Evolutionary conservation across 768 basidiomycete genomes (phyloP), one percentile per base, ranked within the genome.

Genomic region (Roridomyces roridus): DNA sequence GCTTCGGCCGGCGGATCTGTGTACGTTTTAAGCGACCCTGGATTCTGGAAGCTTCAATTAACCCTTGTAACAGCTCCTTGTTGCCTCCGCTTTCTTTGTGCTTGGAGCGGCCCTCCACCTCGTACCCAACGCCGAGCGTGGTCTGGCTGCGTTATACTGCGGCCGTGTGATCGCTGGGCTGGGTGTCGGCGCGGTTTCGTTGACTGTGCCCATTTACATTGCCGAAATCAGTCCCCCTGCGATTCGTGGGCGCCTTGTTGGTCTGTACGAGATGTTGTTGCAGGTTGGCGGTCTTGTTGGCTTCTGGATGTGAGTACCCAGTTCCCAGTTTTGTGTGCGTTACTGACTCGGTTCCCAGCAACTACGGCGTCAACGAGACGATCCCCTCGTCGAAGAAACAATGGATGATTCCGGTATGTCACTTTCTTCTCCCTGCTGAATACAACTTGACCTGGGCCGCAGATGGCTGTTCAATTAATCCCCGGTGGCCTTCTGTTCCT

Each of bases 251-350:
- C 67, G 66, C 35, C 59, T 77, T n/a, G 66, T 72, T 25, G 75
- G 72, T 12, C 51, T 69, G 31, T 74, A 72, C 61, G 74, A 77
- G 41, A 58, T 72, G 24, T 60, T 65, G 9, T 70, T 68, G 39
- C 74, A 75, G 60, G 53, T 70, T 26, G 74, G 73, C 25, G 66
- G 64, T 2, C 57, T 74, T 23, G 66, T 68, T 21, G 72, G 73
- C 12, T 74, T 73, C 46, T 59, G 58, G 58, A 58, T 58, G 51
- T 51, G 41, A 6, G 42, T 24, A 10, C 31, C 15, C 20, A 24
- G 12, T 14, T 8, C 12, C 8, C 25, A 31, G 4, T 6, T 29
- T 20, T 9, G 23, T n/a, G 14, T 37, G 24, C 5, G 31, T 6
- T 31, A 12, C 18, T 14, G 29, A 31, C 29, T 14, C 7, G 29